A percentile compares a stretch with the other conserved stretches of the same genome.
phyloP scores from a whole-genome alignment of 306 rosid species.

The Quillaja saponaria region DNA sequence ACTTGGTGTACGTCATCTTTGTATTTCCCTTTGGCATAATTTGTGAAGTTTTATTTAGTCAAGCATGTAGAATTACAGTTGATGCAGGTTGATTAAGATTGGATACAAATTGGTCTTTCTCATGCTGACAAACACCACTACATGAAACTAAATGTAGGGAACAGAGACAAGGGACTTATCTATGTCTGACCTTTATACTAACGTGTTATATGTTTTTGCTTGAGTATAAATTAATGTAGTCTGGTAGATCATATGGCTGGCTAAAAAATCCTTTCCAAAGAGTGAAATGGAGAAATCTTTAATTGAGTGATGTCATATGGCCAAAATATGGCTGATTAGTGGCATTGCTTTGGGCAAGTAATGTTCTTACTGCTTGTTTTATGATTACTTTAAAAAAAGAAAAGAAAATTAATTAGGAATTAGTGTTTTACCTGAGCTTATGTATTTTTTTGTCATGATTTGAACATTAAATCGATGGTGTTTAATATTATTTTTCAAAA shows the following conservation, averaged over 20 bases:
- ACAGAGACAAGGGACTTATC: constrained; percentile 6
- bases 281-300: constrained; percentile 10
- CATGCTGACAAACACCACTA: too few relatives aligned
- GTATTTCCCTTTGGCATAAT: constrained; percentile 11
- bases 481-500: too few relatives aligned
- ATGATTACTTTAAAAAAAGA: too few relatives aligned
- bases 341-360: too few relatives aligned
- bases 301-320: neutral
- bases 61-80: constrained; percentile 9
- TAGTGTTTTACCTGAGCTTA: too few relatives aligned
- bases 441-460: too few relatives aligned
- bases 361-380: too few relatives aligned
- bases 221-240: constrained; percentile 2
- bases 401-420: too few relatives aligned
- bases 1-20: constrained; percentile 16
- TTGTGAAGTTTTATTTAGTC: constrained; percentile 18
- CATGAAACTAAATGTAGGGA: constrained; percentile 3
- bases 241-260: neutral
- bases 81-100: constrained; percentile 30
- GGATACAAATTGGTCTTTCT: too few relatives aligned
- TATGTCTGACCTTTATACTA: neutral
- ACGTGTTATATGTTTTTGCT: constrained; percentile 8
- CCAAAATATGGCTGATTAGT: constrained; percentile 25
- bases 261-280: constrained; percentile 18
- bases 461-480: too few relatives aligned